phyloP scores from a whole-genome alignment of 192 early-diverging fungal genomes.

The Mortierella antarctica region DNA sequence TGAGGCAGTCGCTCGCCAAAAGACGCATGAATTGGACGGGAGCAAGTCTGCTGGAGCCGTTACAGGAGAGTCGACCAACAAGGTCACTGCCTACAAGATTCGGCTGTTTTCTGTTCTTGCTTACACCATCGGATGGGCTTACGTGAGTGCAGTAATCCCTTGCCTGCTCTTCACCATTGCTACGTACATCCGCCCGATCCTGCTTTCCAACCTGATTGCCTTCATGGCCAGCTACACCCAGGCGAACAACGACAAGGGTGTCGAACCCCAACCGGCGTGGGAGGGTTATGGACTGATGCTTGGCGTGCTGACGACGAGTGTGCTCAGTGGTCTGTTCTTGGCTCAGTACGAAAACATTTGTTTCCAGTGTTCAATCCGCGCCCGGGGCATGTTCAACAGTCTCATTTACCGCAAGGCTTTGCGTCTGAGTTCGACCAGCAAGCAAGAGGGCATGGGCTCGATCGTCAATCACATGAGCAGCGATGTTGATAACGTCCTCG shows the following conservation, averaged over 20 bases:
- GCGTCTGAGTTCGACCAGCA: slow-evolving; percentile 57
- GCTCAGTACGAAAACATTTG: slow-evolving; percentile 27
- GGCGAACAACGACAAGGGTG: not conserved
- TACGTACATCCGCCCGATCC: slow-evolving; percentile 13
- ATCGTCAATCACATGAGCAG: slow-evolving; percentile 72
- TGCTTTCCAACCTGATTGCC: slow-evolving; percentile 15
- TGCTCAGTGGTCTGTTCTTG: slow-evolving; percentile 15
- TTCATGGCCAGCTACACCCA: slow-evolving; percentile 23
- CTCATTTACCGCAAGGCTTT: slow-evolving; percentile 72
- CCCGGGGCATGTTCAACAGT: slow-evolving; percentile 60
- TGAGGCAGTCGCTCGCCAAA: slow-evolving; percentile 15
- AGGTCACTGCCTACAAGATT: no score
- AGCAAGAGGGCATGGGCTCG: slow-evolving; percentile 68
- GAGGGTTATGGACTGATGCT: slow-evolving; percentile 23
- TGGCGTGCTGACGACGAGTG: slow-evolving; percentile 8
- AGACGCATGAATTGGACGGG: not conserved
- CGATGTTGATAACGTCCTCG: slow-evolving; percentile 32
- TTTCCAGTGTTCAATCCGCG: slow-evolving; percentile 46
- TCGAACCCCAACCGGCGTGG: slow-evolving; percentile 1
- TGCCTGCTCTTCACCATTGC: slow-evolving; percentile 5
- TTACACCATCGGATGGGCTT: slow-evolving; percentile 22
- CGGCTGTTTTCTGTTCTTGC: no score
- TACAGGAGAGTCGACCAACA: no score
- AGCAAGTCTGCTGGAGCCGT: not conserved
- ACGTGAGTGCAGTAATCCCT: slow-evolving; percentile 23